These are phyloP conservation scores for Moesziomyces globuligerus DNA, from an alignment of 1,284 basidiomycete genomes.

Conservation along the genomic window DNA sequence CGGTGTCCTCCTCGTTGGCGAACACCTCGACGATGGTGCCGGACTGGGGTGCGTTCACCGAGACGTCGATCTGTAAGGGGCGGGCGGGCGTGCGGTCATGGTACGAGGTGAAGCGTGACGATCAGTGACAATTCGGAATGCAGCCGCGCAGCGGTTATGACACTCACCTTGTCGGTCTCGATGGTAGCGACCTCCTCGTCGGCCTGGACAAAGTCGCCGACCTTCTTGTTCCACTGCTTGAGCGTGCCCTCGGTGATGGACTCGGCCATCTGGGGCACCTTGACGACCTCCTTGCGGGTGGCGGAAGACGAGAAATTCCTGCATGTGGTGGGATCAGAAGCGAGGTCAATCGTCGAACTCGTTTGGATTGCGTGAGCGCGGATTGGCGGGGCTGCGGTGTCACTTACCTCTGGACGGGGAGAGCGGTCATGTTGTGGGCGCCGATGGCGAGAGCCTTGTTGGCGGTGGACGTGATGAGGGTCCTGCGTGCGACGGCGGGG, in stretches of 20 bases:
- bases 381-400: not conserved
- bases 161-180: conserved; percentile 93
- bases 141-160: not conserved
- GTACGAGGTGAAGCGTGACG: not conserved
- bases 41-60: conserved; percentile 90
- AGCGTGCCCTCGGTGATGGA: conserved; percentile 98
- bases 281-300: conserved; percentile 76
- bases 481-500: conserved; percentile 40
- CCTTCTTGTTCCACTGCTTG: conserved; percentile 93
- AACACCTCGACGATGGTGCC: conserved; percentile 89
- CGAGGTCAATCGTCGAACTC: not conserved
- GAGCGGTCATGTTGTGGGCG: conserved; percentile 22
- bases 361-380: too few species aligned
- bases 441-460: conserved; percentile 23
- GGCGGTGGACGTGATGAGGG: conserved; percentile 38
- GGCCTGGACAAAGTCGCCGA: conserved; percentile 87
- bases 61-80: conserved; percentile 84
- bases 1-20: conserved; percentile 91
- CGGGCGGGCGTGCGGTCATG: not conserved
- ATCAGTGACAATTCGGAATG: too few species aligned
- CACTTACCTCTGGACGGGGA: conserved; percentile 38
- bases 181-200: conserved; percentile 98
- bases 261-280: conserved; percentile 99
- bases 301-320: conserved; percentile 49
- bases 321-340: not conserved